Evolutionary conservation across 805 yeast genomes (phyloP), one percentile per base, ranked within the genome.

Genomic region (Pichia exigua): DNA sequence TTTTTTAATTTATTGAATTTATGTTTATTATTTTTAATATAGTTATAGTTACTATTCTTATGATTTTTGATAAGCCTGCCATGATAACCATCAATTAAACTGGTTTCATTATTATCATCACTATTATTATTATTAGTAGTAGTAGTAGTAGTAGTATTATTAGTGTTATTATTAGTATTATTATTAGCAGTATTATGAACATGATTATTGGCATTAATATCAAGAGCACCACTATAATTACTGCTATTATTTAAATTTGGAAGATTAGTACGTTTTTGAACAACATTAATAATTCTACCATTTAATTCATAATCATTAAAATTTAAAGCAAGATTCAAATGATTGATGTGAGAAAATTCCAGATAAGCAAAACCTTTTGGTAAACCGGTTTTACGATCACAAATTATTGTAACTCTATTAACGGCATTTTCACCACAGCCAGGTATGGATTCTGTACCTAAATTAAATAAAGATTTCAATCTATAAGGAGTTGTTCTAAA

Each of bases 351-450:
- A 39, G 83, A 80, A 62, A 86, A 88, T 65, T 88, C 96, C 56
- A 88, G 77, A 66, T 87, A 88, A 0, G 96, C 96, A 68, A 76
- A 87, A 2, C 96, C 96, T 66, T 84, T 86, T 44, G 96, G 91
- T 57, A 77, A 82, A 4, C 94, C 92, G 0, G 91, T 81, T 59
- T 70, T 71, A 65, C 79, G 81, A 68, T 88, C 85, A 57, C 75
- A 71, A 64, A 86, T 68, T 46, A 89, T 87, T 7, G 94, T 87
- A 35, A 89, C 89, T 59, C 96, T 75, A 63, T 86, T 83, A 50
- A 89, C 85, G 18, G 77, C 74, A 20, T 44, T 18, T 18, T 32
- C 40, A 38, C 54, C 54, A 42, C 51, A 47, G 8, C 54, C 54
- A n/a, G 32, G 20, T 7, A 51, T 44, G 7, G 6, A 1, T 18